Evolutionary conservation across 2,329 filamentous ascomycete genomes (phyloP), one percentile per base, ranked within the genome.

Genomic region (Macrophomina pseudophaseolina): DNA sequence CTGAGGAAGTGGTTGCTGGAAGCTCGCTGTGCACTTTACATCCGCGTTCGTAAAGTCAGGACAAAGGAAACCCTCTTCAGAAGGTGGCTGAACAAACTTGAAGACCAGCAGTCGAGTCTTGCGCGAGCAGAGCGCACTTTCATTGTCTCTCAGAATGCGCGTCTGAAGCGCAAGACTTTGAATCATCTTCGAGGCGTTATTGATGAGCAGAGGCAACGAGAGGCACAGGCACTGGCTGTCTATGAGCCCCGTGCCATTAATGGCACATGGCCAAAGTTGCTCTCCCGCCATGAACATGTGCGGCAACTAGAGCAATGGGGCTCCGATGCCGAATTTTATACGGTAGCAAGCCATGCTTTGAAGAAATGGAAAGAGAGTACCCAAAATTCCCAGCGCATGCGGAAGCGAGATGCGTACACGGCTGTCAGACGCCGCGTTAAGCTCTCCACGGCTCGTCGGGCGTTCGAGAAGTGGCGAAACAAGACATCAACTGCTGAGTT

Each of bases 1-100:
- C 78, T 90, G 68, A 88, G 88, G 74, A 87, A 82, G 74, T 90
- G 87, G 87, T 81, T 85, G n/a, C 72, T 90, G 35, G 82, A 84
- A 40, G 82, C 80, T 23, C 74, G 81, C 44, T 73, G 78, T 5
- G 76, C 76, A 3, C 72, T 81, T 4, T 80, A 82, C 66, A 72
- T 74, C 44, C 76, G 81, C 16, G 74, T 80, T 18, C 74, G 75
- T n/a, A 67, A 76, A 28, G 70, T 71, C 6, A 72, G 73, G 35
- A 65, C 74, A 23, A 78, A 78, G 46, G 64, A 72, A 65, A 71
- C 70, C 0, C 59, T 66, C 11, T 74, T 79, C 33, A 38, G 70
- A 9, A 69, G 65, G 1, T 80, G 77, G 77, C 67, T 4, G 33
- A 52, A 69, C 7, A 75, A 73, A 59, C 72, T 72, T 1, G 72